phyloP scores from a whole-genome alignment of 1,284 basidiomycete species.

The Rhizoctonia solani region DNA sequence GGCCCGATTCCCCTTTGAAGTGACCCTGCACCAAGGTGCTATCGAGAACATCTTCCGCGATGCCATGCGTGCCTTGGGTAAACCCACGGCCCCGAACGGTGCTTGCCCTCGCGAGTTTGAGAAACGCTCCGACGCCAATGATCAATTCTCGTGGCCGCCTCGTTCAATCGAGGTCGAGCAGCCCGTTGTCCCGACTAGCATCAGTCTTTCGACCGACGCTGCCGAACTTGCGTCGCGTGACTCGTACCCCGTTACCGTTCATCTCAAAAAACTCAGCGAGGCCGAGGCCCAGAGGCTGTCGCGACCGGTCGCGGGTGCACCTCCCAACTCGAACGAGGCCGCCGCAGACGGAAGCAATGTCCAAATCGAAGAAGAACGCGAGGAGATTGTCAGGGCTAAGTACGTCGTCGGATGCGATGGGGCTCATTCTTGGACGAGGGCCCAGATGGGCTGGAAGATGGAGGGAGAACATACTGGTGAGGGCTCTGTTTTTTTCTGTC shows the following conservation, averaged over 20 bases:
- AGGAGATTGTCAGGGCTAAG: conserved; percentile 59
- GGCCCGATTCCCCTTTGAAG: conserved; percentile 69
- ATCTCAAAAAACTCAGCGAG: conserved; percentile 38
- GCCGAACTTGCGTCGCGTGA: conserved; percentile 50
- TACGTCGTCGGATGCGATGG: conserved; percentile 70
- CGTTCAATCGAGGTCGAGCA: conserved; percentile 57
- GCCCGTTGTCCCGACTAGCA: conserved; percentile 57
- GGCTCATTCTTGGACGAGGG: conserved; percentile 84
- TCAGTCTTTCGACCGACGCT: conserved; percentile 54
- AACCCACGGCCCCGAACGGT: not conserved
- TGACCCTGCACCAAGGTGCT: conserved; percentile 74
- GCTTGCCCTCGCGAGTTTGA: conserved; percentile 31
- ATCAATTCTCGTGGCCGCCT: conserved; percentile 18
- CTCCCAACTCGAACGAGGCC: conserved; percentile 26
- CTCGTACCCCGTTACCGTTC: conserved; percentile 61
- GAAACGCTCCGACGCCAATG: conserved; percentile 12
- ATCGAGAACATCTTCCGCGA: conserved; percentile 73
- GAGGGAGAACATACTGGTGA: conserved; percentile 75
- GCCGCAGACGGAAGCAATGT: conserved; percentile 22
- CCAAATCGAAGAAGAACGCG: conserved; percentile 42
- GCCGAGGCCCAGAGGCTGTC: conserved; percentile 17
- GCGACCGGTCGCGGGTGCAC: conserved; percentile 23
- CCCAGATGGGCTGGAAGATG: conserved; percentile 68
- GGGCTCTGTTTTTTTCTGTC: conserved; percentile 37
- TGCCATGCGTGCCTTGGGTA: conserved; percentile 56